These are phyloP conservation scores for Rhodotorula sp. DNA, from an alignment of 1,284 basidiomycete species.

Conservation along the genomic window DNA sequence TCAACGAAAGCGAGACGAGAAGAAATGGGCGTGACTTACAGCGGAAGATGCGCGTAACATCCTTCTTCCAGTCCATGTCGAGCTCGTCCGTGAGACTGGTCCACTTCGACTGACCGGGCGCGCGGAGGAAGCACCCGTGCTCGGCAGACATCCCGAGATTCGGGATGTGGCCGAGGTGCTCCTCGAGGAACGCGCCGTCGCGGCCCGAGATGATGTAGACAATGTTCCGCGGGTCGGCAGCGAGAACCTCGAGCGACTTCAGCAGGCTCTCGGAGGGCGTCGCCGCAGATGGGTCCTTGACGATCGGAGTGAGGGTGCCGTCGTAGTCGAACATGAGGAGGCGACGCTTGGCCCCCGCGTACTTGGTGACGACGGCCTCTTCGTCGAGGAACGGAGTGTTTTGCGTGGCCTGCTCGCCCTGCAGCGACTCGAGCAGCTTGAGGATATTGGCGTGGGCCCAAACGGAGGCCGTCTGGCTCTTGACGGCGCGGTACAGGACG, in stretches of 20 bases:
- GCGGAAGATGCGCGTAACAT: constrained; percentile 91
- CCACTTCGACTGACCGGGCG: constrained; percentile 68
- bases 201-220: constrained; percentile 98
- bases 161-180: constrained; percentile 81
- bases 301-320: constrained; percentile 95
- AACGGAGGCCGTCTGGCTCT: constrained; percentile 91
- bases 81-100: constrained; percentile 82
- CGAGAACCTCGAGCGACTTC: constrained; percentile 67
- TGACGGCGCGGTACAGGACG: constrained; percentile 76
- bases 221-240: constrained; percentile 77
- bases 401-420: constrained; percentile 75
- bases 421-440: constrained; percentile 80
- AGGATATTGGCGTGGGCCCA: constrained; percentile 90
- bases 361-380: constrained; percentile 62
- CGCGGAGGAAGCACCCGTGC: constrained; percentile 88
- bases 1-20: not conserved
- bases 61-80: constrained; percentile 98
- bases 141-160: constrained; percentile 90
- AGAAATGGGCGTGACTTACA: constrained; percentile 48
- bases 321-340: constrained; percentile 96
- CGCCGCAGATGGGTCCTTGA: constrained; percentile 87
- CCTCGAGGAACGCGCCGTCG: constrained; percentile 86
- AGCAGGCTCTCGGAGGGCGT: constrained; percentile 75
- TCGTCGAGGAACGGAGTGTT: constrained; percentile 81
- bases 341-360: constrained; percentile 72